Base-by-base conservation (phyloP, 1,284 basidiomycete species). In the Cryptococcus jaspeensis region DNA sequence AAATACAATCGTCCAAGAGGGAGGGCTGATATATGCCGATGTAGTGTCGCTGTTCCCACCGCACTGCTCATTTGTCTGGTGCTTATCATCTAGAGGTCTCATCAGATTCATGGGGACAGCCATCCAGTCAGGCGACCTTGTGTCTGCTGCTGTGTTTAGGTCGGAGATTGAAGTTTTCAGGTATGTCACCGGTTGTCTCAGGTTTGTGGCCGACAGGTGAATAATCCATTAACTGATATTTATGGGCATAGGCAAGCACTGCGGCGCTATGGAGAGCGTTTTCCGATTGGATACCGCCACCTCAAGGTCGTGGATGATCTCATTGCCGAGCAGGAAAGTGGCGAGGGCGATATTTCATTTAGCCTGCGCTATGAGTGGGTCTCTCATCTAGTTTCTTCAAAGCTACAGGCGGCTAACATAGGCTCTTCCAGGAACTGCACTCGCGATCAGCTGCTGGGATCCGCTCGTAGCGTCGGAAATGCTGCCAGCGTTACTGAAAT, bases 121-220 rank as follows among this genome's bases (percentile, higher is more conserved):
- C 0, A 50, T 40, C 1, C 45, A 60, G 18, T 55, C 55, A 0
- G 63, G 64, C 40, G 70, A 74, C 58, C 22, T 42, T 1, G 62
- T 70, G 0, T 65, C 72, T 9, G 64, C 62, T 7, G 36, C 58
- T 4, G 66, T 73, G 13, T 76, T 74, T 48, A 57, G 65, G 11
- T 67, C 68, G 7, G 74, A 76, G 59, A 51, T 70, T 8, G 63
- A 69, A 39, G 68, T 71, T 3, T 72, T 74, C 59, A 51, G 67
- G 71, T 71, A 42, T 48, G 63, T 57, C 36, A 32, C 28, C 9
- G 5, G 5, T 32, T 9, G 5, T 32, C 9, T 32, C 28, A 4
- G 5, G 23, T 39, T 7, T 42, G 18, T 44, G n/a, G n/a, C n/a
- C n/a, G 9, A 22, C 36, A 36, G 43, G 37, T 54, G 4, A 36